Evolutionary conservation across 306 rosid species (phyloP), one percentile per base, ranked within the genome.

Genomic region (Rosa rugosa): DNA sequence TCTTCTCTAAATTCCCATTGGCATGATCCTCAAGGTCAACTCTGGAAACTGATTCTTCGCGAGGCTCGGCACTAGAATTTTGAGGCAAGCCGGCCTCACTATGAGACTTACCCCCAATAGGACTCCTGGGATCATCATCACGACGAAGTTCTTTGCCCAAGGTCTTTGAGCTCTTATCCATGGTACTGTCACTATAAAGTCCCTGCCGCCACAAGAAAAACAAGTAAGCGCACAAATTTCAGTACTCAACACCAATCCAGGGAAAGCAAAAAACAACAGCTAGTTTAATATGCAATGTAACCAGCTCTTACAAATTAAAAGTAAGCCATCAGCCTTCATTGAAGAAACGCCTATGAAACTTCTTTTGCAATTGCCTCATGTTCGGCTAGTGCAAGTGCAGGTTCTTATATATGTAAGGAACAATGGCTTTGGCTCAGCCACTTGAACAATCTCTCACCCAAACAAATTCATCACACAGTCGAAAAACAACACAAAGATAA

Each of bases 251-350:
- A 71, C 8, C 27, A 75, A 49, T 49, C 66, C 34, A 4, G 13
- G 62, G n/a, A 74, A 69, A 65, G 22, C 53, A 60, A 65, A 62
- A 10, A 51, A 17, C 41, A 56, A 72, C 69, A 62, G 38, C 80
- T 72, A 70, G 54, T 78, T 71, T 82, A 49, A 75, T 63, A 66
- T 54, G 81, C 85, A 85, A 70, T 85, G 66, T 88, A 93, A 88
- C 98, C 87, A 91, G 94, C 90, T 93, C 99, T 96, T 96, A 93
- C 99, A 90, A 93, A 96, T 91, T 81, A 93, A 93, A 85, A 82
- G 94, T 81, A 91, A 93, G 97, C 92, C 96, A 85, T 86, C 88
- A 87, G 93, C 89, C 98, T 91, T 88, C 97, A 88, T 77, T 74
- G 83, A 44, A 89, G 99, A 84, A 89, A 96, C 96, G 96, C 98